Evolutionary conservation across 116 monocot species (phyloP), one percentile per base, ranked within the genome.

Genomic region (Iris pallida): DNA sequence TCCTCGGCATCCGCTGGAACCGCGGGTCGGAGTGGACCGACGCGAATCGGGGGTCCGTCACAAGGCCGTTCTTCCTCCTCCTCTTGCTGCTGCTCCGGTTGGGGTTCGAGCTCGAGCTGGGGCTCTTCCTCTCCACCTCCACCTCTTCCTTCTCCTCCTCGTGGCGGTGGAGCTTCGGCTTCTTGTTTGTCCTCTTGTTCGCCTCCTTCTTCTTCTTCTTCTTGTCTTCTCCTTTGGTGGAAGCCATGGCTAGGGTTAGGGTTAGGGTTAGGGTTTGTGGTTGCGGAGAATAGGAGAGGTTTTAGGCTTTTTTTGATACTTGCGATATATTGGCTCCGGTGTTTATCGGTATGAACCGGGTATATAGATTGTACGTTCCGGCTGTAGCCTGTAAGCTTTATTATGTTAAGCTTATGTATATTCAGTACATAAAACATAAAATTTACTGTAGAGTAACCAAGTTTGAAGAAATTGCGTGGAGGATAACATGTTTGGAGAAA

Each of bases 21-120:
- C 83, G 55, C 30, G 97, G 97, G 57, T 98, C 97, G 15, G 53
- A 83, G 42, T 88, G 90, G 55, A 79, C 78, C 16, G 90, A 63
- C 9, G 73, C 59, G 53, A 98, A 98, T 3, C 93, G 79, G 18
- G 63, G 70, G 59, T 98, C 97, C 5, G 79, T 79, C 59, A 93
- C 79, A 12, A 86, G 41, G 13, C 46, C 43, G 11, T 65, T n/a
- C 63, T 53, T 79, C 67, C 14, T 52, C 63, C 52, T 65, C 53
- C 30, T 69, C 66, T 71, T 47, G 10, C 44, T 57, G 60, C 52
- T 42, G 10, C 20, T 68, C 63, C 41, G 40, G 7, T 11, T 16
- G 46, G 1, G 9, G 11, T 51, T 48, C 56, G 30, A 30, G 30
- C 30, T 30, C 30, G 30, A 30, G 7, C 15, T 16, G 46, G 1